phyloP scores from a whole-genome alignment of 345 rosid species.

The Eucalyptus lansdowneana region DNA sequence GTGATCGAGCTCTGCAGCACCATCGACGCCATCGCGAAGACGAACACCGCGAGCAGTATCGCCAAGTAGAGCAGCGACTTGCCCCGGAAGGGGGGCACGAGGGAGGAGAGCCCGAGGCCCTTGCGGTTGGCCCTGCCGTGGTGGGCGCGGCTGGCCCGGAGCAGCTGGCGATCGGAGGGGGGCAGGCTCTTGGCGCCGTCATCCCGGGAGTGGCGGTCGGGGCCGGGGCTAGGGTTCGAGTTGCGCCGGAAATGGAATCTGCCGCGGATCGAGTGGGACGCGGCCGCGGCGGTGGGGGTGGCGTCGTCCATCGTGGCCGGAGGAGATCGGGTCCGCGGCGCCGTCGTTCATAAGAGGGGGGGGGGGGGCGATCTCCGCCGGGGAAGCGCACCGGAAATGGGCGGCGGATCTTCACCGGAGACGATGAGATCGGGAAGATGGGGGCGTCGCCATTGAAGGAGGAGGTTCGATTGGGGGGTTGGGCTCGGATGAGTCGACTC shows the following conservation, averaged over 20 bases:
- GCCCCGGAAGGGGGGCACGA: constrained; percentile 51
- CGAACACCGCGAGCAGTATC: constrained; percentile 48
- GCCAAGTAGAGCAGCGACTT: constrained; percentile 46
- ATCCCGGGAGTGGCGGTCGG: constrained; percentile 8
- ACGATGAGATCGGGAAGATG: neutral
- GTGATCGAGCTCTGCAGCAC: constrained; percentile 74
- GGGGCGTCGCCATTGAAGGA: neutral
- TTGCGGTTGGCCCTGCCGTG: constrained; percentile 38
- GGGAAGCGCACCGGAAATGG: neutral
- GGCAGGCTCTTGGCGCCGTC: constrained; percentile 14
- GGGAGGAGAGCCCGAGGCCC: constrained; percentile 10
- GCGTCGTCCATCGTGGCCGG: neutral
- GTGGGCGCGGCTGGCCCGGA: constrained; percentile 15
- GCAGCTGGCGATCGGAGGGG: neutral
- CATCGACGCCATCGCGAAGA: constrained; percentile 63
- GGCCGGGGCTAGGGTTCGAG: constrained; percentile 21
- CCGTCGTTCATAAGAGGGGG: neutral
- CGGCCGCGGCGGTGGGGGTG: neutral
- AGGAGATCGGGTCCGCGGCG: neutral
- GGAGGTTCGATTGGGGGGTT: neutral
- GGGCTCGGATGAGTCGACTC: neutral
- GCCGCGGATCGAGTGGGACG: constrained; percentile 39
- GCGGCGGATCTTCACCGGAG: neutral
- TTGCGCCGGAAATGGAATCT: constrained; percentile 54
- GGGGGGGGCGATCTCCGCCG: neutral